phyloP scores from a whole-genome alignment of 2,329 filamentous ascomycete genomes.

The Xylaria sp. region DNA sequence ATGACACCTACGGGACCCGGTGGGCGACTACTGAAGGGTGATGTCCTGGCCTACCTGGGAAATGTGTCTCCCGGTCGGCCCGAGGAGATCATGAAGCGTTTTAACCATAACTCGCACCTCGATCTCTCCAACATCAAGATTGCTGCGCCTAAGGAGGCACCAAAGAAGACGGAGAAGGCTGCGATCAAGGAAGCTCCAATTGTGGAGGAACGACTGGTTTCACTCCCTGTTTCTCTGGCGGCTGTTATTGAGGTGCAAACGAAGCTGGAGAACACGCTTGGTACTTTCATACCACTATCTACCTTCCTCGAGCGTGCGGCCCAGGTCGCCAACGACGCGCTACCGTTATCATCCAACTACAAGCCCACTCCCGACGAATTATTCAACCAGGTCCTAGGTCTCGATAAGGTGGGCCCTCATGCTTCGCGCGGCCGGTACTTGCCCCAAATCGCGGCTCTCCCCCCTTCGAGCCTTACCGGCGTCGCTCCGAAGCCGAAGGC shows the following conservation, averaged over 20 bases:
- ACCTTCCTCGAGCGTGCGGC: constrained; percentile 86
- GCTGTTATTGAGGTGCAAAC: constrained; percentile 82
- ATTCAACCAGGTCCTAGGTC: constrained; percentile 85
- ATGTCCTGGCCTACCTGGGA: constrained; percentile 89
- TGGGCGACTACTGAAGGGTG: constrained; percentile 90
- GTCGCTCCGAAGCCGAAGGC: constrained; percentile 47
- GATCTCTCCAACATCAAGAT: constrained; percentile 96
- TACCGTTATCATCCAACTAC: constrained; percentile 70
- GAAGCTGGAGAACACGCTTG: constrained; percentile 77
- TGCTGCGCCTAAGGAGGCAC: constrained; percentile 57
- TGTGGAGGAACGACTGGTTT: constrained; percentile 61
- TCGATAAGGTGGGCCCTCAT: constrained; percentile 58
- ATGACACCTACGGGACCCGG: constrained; percentile 88
- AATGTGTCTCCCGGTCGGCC: constrained; percentile 75
- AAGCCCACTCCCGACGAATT: constrained; percentile 79
- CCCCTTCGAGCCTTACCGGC: constrained; percentile 49
- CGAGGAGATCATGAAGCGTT: constrained; percentile 69
- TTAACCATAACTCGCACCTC: constrained; percentile 79
- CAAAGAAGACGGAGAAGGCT: constrained; percentile 43
- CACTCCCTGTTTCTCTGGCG: constrained; percentile 77
- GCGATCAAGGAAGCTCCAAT: constrained; percentile 49
- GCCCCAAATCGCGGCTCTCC: constrained; percentile 71
- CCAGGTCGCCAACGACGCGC: constrained; percentile 84
- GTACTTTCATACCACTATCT: constrained; percentile 80
- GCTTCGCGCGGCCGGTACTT: constrained; percentile 67